Conservation (phyloP, 2,329 filamentous ascomycete genomes). For the Hirsutella rhossiliensis region DNA sequence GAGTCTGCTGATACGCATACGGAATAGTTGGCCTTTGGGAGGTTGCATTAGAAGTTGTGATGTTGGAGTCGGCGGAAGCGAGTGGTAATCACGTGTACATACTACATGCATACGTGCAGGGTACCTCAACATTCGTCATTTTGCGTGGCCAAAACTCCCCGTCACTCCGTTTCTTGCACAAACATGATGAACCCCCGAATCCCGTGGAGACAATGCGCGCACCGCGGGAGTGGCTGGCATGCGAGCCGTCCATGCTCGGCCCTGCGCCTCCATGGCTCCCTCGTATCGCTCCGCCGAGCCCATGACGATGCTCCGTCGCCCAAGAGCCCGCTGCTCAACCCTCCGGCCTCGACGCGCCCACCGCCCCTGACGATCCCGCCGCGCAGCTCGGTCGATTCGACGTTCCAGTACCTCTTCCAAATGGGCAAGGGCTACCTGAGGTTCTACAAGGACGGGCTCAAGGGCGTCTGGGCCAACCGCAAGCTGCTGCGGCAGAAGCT, state of each 20-base stretch:
- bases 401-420: slow-evolving; percentile 36
- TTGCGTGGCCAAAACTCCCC: too few species aligned
- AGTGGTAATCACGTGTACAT: too few species aligned
- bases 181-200: too few species aligned
- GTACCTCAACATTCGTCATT: too few species aligned
- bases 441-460: slow-evolving; percentile 84
- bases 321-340: slow-evolving; percentile 45
- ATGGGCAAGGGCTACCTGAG: slow-evolving; percentile 63
- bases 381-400: slow-evolving; percentile 25
- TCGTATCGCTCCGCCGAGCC: background rate
- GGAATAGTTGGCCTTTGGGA: too few species aligned
- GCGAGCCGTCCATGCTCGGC: background rate
- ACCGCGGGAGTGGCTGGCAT: too few species aligned
- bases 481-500: slow-evolving; percentile 34
- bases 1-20: too few species aligned
- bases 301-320: slow-evolving; percentile 2
- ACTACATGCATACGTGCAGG: too few species aligned
- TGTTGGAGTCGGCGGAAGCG: too few species aligned
- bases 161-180: too few species aligned
- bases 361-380: slow-evolving; percentile 53
- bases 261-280: background rate
- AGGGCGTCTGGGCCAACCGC: slow-evolving; percentile 60
- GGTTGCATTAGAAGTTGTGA: too few species aligned
- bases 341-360: slow-evolving; percentile 60
- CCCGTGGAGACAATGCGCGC: too few species aligned